Base-by-base conservation (phyloP, 1,139 yeast species). In the Candida sojae region DNA sequence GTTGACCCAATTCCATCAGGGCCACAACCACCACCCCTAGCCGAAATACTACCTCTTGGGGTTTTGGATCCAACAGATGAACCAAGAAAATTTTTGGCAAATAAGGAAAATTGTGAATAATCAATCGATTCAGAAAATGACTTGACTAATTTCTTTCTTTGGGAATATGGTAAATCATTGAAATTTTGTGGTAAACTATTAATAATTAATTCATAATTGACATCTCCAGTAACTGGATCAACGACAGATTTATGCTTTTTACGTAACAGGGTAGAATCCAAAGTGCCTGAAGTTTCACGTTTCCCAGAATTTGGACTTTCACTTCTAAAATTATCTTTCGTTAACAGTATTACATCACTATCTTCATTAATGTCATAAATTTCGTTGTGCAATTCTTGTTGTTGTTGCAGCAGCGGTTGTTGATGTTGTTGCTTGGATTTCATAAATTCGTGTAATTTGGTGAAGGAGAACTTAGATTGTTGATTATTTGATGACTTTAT, bases 131-230 rank as follows among this genome's bases (percentile, higher is more conserved):
- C 88, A 25, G 84, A 75, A 39, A 83, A 65, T 10, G 83, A 80
- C 47, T 74, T 69, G 6, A 87, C 74, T 31, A 83, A 57, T 56
- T 76, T 82, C 52, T 82, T 81, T 41, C 95, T 69, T 58, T 84
- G 88, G 5, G 88, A 82, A 60, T 86, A 86, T 0, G 92, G 89
- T 50, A 85, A 68, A 12, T 81, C 82, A 44, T 76, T 71, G 59
- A 84, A 87, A 58, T 85, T 79, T 1, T 75, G 68, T 0, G 95
- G 93, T 36, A 84, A 64, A 49, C 77, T 70, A 49, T 66, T 69
- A 17, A 75, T 56, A 28, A 77, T 66, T 41, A 62, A 53, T 50
- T 73, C 78, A 56, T 70, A 74, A 51, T 69, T 66, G 26, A 67
- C 53, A 31, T 66, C 74, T 11, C 68, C 73, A 5, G 65, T 63